Evolutionary conservation across 805 yeast species (phyloP), one percentile per base, ranked within the genome.

Genomic region (Candida suzukii): DNA sequence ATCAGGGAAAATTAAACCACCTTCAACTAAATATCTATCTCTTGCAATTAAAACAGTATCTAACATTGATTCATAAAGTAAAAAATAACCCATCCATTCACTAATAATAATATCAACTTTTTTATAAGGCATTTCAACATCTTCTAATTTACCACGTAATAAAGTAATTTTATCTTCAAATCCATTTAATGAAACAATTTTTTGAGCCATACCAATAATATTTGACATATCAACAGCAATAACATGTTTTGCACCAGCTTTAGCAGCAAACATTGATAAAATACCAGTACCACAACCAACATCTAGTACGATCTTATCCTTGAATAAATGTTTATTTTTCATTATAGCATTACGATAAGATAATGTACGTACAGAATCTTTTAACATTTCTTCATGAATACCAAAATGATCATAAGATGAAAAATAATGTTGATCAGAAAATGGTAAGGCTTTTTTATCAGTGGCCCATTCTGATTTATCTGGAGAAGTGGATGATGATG

Each of bases 241-340:
- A 41, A 93, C 99, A 59, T 88, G 97, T 63, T 88, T 88, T 48
- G 99, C 99, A 50, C 99, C 99, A n/a, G 97, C 95, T 58, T 82
- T 83, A 39, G 91, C 96, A 16, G 98, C 98, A 71, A 93, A 93
- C 96, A 93, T 87, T 21, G 97, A 90, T 47, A 93, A 68, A 51
- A 93, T 88, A 52, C 99, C 99, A 18, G 99, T 93, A 52, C 99
- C 99, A 65, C 99, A 95, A 38, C 99, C 99, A 43, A 93, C 99
- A 66, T 93, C 99, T 43, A 93, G 71, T 8, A 93, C 99, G 46
- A 91, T 67, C 70, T 93, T 93, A 64, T 80, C 97, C 62, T 88
- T 88, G 72, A 93, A 91, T 41, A 88, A 67, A 51, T 83, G 84
- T 55, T 82, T 82, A 71, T 93, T 93, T 63, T 87, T 88, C 68